These are phyloP conservation scores for Prosopis cineraria DNA, from an alignment of 306 rosid genomes.

Conservation along the genomic window DNA sequence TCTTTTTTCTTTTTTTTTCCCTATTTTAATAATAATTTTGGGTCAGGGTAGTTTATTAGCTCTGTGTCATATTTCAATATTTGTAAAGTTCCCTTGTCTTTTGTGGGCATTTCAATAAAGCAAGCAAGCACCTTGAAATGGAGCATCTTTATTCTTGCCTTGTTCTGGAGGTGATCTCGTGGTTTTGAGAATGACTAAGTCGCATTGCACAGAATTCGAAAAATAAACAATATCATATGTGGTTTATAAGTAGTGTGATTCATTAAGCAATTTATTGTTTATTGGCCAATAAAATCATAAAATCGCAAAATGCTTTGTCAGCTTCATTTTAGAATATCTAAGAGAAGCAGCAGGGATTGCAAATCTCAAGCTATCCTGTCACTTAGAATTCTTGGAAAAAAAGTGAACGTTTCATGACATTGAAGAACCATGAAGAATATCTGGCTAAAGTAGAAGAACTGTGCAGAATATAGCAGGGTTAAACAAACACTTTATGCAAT, in stretches of 20 bases:
- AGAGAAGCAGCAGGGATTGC: background rate
- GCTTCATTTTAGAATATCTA: too few relatives aligned
- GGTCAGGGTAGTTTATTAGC: slow-evolving; percentile 36
- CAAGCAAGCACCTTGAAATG: slow-evolving; percentile 46
- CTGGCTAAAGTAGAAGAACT: background rate
- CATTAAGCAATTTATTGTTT: too few relatives aligned
- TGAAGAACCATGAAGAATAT: background rate
- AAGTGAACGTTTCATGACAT: background rate
- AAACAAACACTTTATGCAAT: background rate
- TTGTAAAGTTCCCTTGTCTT: slow-evolving; percentile 42
- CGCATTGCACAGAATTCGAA: too few relatives aligned
- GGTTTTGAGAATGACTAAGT: background rate
- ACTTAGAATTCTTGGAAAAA: slow-evolving; percentile 13
- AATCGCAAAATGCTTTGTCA: too few relatives aligned
- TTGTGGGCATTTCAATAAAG: slow-evolving; percentile 47
- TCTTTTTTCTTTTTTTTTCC: background rate
- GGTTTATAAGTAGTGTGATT: too few relatives aligned
- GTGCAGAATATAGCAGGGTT: background rate
- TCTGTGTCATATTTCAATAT: background rate
- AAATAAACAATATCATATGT: too few relatives aligned
- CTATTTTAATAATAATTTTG: slow-evolving; percentile 27
- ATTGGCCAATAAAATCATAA: too few relatives aligned
- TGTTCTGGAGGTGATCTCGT: background rate
- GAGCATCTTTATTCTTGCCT: background rate
- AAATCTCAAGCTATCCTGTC: slow-evolving; percentile 1